Base-by-base conservation (phyloP, 345 rosid species). In the Clarkia xantiana region DNA sequence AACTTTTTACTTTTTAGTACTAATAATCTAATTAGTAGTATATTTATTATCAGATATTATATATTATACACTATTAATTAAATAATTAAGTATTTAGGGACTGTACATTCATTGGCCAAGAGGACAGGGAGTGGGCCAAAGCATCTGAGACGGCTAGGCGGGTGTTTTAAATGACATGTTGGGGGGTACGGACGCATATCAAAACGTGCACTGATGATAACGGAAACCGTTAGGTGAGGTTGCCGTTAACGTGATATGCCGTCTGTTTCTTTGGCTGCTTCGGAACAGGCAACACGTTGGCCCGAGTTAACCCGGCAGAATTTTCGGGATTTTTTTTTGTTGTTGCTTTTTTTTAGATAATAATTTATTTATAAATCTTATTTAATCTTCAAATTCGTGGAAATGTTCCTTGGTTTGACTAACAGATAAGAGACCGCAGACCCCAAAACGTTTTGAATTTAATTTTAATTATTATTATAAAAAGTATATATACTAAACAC, bases 241-340 rank as follows among this genome's bases (percentile, higher is more conserved):
- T 6, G 22, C 48, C 48, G 48, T 45, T 45, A 45, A 19, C 48
- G 48, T 45, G 11, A 45, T 7, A 18, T 45, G 48, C 22, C 48
- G 48, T 45, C 48, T 45, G 11, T 45, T 16, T 45, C 48, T 11
- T 18, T 45, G 48, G 15, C 48, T 45, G 23, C 22, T 17, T 18
- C 48, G 22, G 9, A 15, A 68, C 77, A 73, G 74, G 84, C 79
- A 80, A 76, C 82, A 71, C 45, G 71, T 13, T 78, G 68, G 82
- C 72, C 64, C 63, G 61, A 66, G 60, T 67, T 69, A 71, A 65
- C 68, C 79, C 69, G 67, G 62, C 62, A 72, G 67, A 3, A 29
- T 29, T 22, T 69, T 52, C 49, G 75, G 78, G 48, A 29, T 4
- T 13, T n/a, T 29, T 6, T 29, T 29, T 29, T 29, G 1, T 29